Base-by-base conservation (phyloP, 129 eudicot genomes). In the sunflower (Helianthus annuus) region DNA sequence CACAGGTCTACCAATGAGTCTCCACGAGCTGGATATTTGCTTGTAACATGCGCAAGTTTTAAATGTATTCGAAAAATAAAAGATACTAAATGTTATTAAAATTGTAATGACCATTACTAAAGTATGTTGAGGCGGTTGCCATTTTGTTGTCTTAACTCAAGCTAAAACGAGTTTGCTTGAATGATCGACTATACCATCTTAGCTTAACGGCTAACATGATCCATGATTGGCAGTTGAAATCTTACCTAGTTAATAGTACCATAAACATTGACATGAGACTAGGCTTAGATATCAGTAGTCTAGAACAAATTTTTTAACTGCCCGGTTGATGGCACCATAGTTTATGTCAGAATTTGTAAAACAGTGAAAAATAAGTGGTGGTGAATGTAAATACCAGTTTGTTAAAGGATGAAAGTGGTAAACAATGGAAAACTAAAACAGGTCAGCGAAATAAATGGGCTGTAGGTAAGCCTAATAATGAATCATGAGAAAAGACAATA, bases 371-470 rank as follows among this genome's bases (percentile, higher is more conserved):
- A 7, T 27, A 61, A 6, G 66, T 58, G 68, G 12, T 17, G 27
- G 9, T 61, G 27, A 15, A 27, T 39, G 40, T 42, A 3, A n/a
- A 51, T 48, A 61, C 9, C 15, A 62, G 42, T 14, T 62, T 39
- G 64, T 51, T n/a, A 8, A 70, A 75, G 76, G 76, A 56, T 27
- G 57, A 4, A 62, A 70, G 48, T 45, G 24, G 24, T 61, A 62
- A 27, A n/a, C 42, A 17, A n/a, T 61, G 6, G 27, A 4, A 62
- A 39, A 16, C 71, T 55, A 69, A 56, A 11, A 27, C 39, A 5
- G 53, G 81, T 69, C 19, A 58, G 57, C 58, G 76, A 70, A 77
- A 70, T 77, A 57, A 49, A 70, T 69, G 66, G 65, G 44, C 24
- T 70, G 59, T 57, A 61, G 71, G 49, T 70, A 12, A 42, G 44